Conservation (phyloP, 805 yeast species). For the Yarrowia divulgata region DNA sequence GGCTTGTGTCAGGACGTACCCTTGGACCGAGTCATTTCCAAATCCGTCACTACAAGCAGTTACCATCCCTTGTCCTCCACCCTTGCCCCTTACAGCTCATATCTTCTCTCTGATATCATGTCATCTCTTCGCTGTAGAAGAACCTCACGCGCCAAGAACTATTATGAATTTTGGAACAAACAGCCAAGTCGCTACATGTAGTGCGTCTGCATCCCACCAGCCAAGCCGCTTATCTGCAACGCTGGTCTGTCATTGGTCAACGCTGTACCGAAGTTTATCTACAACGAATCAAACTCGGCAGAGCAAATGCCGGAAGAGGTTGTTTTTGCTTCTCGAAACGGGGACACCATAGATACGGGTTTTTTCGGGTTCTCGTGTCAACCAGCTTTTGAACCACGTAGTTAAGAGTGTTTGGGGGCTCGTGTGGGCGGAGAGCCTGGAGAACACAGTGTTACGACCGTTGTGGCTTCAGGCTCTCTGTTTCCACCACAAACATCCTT, state of each 20-base stretch:
- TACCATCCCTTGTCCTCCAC: neutral
- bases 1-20: too few relatives aligned
- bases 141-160: conserved; percentile 34
- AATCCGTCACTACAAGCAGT: too few relatives aligned
- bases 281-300: conserved; percentile 29
- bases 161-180: conserved; percentile 17
- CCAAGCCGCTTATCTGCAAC: conserved; percentile 25
- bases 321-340: conserved; percentile 10
- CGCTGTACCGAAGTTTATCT: conserved; percentile 12
- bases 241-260: conserved; percentile 12
- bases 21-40: too few relatives aligned
- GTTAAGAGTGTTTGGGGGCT: neutral
- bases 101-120: neutral
- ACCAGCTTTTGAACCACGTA: neutral
- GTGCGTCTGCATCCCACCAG: conserved; percentile 18
- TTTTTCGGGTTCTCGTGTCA: neutral
- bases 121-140: neutral
- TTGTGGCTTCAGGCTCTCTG: too few relatives aligned
- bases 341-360: conserved; percentile 11
- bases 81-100: neutral
- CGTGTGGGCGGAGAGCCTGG: too few relatives aligned
- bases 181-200: conserved; percentile 14
- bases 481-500: neutral
- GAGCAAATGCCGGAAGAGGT: conserved; percentile 27
- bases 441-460: too few relatives aligned